phyloP scores from a whole-genome alignment of 2,329 filamentous ascomycete species.

The Fusarium oxysporum region DNA sequence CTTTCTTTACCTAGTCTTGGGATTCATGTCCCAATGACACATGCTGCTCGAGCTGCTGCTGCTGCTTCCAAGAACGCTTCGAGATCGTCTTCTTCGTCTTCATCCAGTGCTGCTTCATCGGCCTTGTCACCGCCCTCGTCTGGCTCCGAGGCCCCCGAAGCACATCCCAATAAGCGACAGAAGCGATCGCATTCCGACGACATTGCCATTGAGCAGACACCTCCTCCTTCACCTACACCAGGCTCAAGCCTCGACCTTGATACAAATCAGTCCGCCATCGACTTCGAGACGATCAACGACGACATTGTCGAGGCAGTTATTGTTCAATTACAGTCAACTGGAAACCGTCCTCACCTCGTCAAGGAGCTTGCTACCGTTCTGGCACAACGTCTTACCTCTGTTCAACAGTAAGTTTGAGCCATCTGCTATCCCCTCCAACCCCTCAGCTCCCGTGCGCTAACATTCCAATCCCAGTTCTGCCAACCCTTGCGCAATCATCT shows the following conservation, averaged over 20 bases:
- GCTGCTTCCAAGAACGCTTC: slow-evolving; percentile 57
- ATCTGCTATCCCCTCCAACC: slow-evolving; percentile 26
- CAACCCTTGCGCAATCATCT: slow-evolving; percentile 95
- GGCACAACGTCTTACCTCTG: slow-evolving; percentile 79
- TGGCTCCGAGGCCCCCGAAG: slow-evolving; percentile 48
- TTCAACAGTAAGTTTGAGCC: slow-evolving; percentile 82
- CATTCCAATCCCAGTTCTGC: slow-evolving; percentile 75
- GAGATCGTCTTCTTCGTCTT: slow-evolving; percentile 44
- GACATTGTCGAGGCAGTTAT: slow-evolving; percentile 95
- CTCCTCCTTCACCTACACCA: slow-evolving; percentile 58
- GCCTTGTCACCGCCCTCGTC: slow-evolving; percentile 49
- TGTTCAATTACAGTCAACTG: slow-evolving; percentile 86
- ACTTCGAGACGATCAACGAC: slow-evolving; percentile 88
- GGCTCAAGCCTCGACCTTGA: slow-evolving; percentile 47
- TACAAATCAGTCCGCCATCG: slow-evolving; percentile 52
- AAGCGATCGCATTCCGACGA: slow-evolving; percentile 86
- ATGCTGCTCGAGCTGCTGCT: slow-evolving; percentile 68
- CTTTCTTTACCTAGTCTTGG: slow-evolving; percentile 92
- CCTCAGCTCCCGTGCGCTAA: slow-evolving; percentile 38
- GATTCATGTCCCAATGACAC: slow-evolving; percentile 82
- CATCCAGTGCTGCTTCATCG: slow-evolving; percentile 45
- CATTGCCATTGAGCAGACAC: slow-evolving; percentile 83
- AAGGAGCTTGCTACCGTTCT: slow-evolving; percentile 91
- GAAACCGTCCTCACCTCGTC: slow-evolving; percentile 92
- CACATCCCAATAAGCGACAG: slow-evolving; percentile 71